Evolutionary conservation across 345 rosid species (phyloP).

Genomic region (Mangifera indica): DNA sequence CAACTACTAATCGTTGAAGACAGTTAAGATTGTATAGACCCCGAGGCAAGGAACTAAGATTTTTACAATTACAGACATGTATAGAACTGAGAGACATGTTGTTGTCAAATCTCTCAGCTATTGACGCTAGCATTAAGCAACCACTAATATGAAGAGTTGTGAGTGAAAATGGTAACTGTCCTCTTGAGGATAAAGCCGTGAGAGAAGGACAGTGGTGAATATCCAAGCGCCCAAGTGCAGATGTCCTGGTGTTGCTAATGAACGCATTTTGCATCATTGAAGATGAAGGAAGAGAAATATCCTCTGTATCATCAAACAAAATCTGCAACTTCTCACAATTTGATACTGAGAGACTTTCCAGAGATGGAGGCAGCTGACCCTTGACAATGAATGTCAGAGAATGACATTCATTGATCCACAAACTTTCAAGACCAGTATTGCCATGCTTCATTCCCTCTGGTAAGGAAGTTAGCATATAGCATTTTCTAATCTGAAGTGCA

Average conservation of each 20-base stretch:
- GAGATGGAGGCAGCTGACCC: neutral
- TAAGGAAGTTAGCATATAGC: too few relatives aligned
- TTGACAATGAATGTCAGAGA: neutral
- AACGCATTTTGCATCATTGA: too few relatives aligned
- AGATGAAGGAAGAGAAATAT: too few relatives aligned
- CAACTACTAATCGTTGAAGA: constrained; percentile 2
- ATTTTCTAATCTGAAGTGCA: too few relatives aligned
- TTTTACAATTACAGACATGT: neutral
- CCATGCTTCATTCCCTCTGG: neutral
- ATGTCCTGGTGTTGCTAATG: too few relatives aligned
- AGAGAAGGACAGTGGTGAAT: neutral
- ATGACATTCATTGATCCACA: too few relatives aligned
- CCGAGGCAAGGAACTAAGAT: constrained; percentile 1
- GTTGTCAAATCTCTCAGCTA: constrained; percentile 9
- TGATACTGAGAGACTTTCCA: neutral
- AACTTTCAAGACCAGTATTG: neutral
- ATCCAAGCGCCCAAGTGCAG: neutral
- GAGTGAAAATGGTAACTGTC: neutral
- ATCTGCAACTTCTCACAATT: constrained; percentile 12
- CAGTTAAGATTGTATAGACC: constrained; percentile 10
- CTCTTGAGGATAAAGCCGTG: too few relatives aligned
- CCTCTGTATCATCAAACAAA: constrained; percentile 11
- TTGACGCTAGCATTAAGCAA: constrained; percentile 12
- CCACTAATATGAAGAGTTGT: neutral
- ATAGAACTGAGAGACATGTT: neutral